Base-by-base conservation (phyloP, 2,329 filamentous ascomycete genomes). In the Penicillium thymicola region DNA sequence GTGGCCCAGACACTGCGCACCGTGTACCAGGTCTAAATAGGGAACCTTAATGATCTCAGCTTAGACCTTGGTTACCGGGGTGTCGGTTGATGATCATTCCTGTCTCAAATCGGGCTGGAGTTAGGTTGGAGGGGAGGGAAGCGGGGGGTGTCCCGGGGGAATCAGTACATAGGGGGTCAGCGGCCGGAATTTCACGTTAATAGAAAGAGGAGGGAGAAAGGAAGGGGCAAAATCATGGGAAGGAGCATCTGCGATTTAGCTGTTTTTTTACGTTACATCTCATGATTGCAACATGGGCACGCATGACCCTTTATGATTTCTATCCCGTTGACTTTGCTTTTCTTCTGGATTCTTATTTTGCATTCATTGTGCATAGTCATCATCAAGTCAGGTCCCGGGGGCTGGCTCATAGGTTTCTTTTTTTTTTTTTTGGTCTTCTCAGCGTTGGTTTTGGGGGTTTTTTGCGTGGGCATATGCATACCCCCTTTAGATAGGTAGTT, bases 1-100 rank as follows among this genome's bases (percentile, higher is more conserved):
- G 73, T 76, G 54, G 64, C 71, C 30, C 72, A 76, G 63, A 76
- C 73, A 64, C 70, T 79, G 55, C 75, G 72, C 61, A 68, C 70
- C 58, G 70, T 68, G 61, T 79, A 78, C 60, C 72, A 74, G 59
- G 63, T 79, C 58, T 78, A 71, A 70, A 59, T 55, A 28, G 7
- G 32, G 13, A 21, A 16, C 14, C 28, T n/a, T 34, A 5, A 13
- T 13, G 21, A 18, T 23, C 25, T 43, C 10, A 23, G 14, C 14
- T 32, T 28, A 21, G 21, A 28, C 11, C 8, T 28, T 6, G 4
- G 34, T 21, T 9, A 32, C 50, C 14, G 10, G 37, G 43, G 16
- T 27, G 23, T 53, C 34, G 30, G 13, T 25, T 40, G 27, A 21
- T 16, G 16, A 6, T 11, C 16, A 36, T 34, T 40, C 40, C 28